These are phyloP conservation scores for Cercospora brassicicola DNA, from an alignment of 2,329 filamentous ascomycete genomes.

Conservation along the genomic window DNA sequence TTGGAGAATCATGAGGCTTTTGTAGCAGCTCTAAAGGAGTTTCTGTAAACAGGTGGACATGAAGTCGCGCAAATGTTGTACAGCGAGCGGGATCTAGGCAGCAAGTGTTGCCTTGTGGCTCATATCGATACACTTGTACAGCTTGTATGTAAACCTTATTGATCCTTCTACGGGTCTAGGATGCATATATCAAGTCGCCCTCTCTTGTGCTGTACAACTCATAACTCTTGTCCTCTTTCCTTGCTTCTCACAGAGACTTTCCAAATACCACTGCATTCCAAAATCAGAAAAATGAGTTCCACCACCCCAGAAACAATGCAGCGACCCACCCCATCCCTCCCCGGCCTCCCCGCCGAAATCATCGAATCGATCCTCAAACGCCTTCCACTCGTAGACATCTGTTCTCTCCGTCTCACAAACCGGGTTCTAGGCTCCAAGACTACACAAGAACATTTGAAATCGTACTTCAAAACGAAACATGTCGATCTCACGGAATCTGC, in stretches of 20 bases:
- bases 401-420: not conserved
- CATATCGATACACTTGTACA: not conserved
- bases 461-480: not conserved
- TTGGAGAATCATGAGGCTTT: conserved; percentile 71
- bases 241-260: no score
- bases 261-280: no score
- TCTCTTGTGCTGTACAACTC: not conserved
- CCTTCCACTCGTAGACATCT: not conserved
- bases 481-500: not conserved
- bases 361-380: not conserved
- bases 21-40: conserved; percentile 61
- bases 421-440: not conserved
- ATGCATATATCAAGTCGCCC: not conserved
- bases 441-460: not conserved
- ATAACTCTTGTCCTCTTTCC: not conserved
- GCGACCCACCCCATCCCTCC: not conserved
- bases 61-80: not conserved
- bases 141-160: not conserved
- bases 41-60: conserved; percentile 34
- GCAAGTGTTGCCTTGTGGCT: not conserved
- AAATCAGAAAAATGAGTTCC: not conserved
- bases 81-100: not conserved
- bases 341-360: not conserved
- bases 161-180: not conserved
- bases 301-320: not conserved